phyloP scores from a whole-genome alignment of 768 basidiomycete genomes.

The Kwoniella sp. region DNA sequence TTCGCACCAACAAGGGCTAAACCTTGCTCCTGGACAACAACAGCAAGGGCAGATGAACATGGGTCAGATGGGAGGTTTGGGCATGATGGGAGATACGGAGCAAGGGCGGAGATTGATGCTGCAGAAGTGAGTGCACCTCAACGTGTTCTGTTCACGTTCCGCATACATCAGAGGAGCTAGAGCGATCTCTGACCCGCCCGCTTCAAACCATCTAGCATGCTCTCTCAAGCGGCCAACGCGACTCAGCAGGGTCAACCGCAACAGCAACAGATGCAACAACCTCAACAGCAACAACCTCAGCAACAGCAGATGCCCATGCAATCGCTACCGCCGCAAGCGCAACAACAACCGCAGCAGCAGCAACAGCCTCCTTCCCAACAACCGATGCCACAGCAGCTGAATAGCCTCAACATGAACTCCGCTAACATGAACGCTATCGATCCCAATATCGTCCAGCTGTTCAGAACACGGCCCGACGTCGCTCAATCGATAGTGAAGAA shows the following conservation, averaged over 20 bases:
- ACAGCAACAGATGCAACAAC: constrained; percentile 2
- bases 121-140: constrained; percentile 29
- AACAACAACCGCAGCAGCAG: constrained; percentile 24
- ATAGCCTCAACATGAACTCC: neutral
- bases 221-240: constrained; percentile 23
- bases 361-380: constrained; percentile 26
- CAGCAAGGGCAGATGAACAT: constrained; percentile 16
- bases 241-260: constrained; percentile 9
- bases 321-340: neutral
- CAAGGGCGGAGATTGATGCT: constrained; percentile 29
- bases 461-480: constrained; percentile 11
- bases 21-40: constrained; percentile 7
- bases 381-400: constrained; percentile 19
- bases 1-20: constrained; percentile 35
- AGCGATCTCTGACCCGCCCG: too few species aligned
- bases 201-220: too few species aligned
- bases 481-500: constrained; percentile 13
- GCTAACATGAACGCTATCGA: constrained; percentile 1
- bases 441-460: constrained; percentile 6
- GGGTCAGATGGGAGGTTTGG: constrained; percentile 10
- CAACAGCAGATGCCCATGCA: constrained; percentile 21
- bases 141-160: too few species aligned
- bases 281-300: constrained; percentile 8
- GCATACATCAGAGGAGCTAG: too few species aligned
- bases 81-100: constrained; percentile 23